A percentile compares a stretch with the other conserved stretches of the same genome.
Conservation (phyloP, 1,284 basidiomycete species). For the Ceratobasidium sp. region DNA sequence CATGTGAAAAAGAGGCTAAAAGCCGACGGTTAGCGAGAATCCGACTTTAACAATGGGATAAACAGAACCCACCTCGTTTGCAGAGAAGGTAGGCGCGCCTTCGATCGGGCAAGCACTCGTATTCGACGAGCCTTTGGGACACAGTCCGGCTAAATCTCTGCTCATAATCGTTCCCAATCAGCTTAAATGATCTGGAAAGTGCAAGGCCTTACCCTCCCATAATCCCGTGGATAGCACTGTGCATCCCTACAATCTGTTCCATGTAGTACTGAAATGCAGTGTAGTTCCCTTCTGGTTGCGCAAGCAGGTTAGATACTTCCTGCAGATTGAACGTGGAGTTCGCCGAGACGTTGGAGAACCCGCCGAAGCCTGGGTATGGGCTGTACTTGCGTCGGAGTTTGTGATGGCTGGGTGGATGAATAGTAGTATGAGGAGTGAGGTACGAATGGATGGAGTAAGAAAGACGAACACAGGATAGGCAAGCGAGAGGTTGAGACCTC, state of each 20-base stretch:
- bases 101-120: conserved; percentile 7
- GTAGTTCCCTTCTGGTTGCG: conserved; percentile 1
- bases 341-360: not conserved
- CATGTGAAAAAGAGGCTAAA: conserved; percentile 32
- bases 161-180: not conserved
- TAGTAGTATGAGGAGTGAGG: too few relatives aligned
- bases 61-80: conserved; percentile 13
- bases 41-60: not conserved
- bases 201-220: conserved; percentile 13
- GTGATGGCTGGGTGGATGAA: conserved; percentile 5
- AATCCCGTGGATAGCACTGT: conserved; percentile 19
- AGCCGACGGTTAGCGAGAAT: not conserved
- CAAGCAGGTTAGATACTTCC: not conserved
- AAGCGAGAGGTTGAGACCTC: not conserved
- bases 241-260: conserved; percentile 21
- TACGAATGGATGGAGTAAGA: too few relatives aligned
- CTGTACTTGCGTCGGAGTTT: conserved; percentile 26
- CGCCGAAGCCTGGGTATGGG: not conserved
- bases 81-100: conserved; percentile 24
- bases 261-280: conserved; percentile 21
- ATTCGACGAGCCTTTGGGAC: conserved; percentile 24
- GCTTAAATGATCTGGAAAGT: not conserved
- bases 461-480: not conserved
- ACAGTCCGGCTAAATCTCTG: conserved; percentile 9
- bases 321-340: not conserved